A percentile compares a stretch with the other conserved stretches of the same genome.
phyloP scores from a whole-genome alignment of 1,284 basidiomycete species.

The Apiotrichum akiyoshidainum region DNA sequence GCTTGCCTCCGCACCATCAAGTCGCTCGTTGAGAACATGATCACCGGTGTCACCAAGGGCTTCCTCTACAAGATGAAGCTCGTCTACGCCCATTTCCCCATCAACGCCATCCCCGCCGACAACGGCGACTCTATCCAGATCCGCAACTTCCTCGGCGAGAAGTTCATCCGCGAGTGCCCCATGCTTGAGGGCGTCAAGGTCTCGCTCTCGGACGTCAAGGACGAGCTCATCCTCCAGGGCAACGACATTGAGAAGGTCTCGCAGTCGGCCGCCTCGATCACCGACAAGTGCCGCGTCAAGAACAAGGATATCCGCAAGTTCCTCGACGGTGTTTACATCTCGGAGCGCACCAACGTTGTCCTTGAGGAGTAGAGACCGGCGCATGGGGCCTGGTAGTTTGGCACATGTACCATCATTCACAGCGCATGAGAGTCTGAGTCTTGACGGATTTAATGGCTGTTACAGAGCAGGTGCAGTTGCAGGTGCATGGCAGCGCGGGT shows the following conservation, averaged over 20 bases:
- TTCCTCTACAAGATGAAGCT: slow-evolving; percentile 99
- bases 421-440: slow-evolving; percentile 2
- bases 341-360: slow-evolving; percentile 42
- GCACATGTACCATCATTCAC: slow-evolving; percentile 28
- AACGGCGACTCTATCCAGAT: slow-evolving; percentile 80
- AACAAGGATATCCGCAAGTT: slow-evolving; percentile 96
- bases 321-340: slow-evolving; percentile 63
- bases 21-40: slow-evolving; percentile 94
- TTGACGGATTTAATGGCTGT: neutral
- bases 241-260: slow-evolving; percentile 95
- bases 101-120: slow-evolving; percentile 96
- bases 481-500: too few relatives aligned
- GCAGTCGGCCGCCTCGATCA: slow-evolving; percentile 93
- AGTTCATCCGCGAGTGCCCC: slow-evolving; percentile 86
- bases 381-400: slow-evolving; percentile 21
- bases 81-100: slow-evolving; percentile 99
- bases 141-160: slow-evolving; percentile 79
- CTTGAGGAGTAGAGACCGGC: slow-evolving; percentile 29
- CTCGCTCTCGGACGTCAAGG: slow-evolving; percentile 90
- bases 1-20: slow-evolving; percentile 96
- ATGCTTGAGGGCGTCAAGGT: slow-evolving; percentile 90
- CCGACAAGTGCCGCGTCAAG: slow-evolving; percentile 87
- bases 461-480: too few relatives aligned
- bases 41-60: slow-evolving; percentile 95
- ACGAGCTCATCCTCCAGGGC: slow-evolving; percentile 87